phyloP scores from a whole-genome alignment of 2,329 filamentous ascomycete genomes.

The Aspergillus luchuensis region DNA sequence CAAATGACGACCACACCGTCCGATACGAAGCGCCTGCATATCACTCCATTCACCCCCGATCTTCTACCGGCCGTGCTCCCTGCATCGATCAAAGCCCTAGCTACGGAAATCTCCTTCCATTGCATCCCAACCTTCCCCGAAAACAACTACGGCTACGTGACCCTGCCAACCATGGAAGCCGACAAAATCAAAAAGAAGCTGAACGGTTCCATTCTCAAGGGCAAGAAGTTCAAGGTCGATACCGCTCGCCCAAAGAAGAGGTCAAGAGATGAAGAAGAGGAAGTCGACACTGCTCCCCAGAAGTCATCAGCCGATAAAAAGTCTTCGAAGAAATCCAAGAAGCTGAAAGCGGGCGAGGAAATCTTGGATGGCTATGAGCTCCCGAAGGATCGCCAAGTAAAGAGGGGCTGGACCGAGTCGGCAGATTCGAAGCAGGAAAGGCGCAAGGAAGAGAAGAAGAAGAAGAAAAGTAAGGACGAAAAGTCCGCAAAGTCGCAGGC shows the following conservation, averaged over 20 bases:
- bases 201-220: slow-evolving; percentile 81
- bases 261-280: slow-evolving; percentile 47
- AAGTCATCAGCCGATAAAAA: slow-evolving; percentile 34
- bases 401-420: slow-evolving; percentile 84
- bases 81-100: slow-evolving; percentile 63
- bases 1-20: slow-evolving; percentile 25
- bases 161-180: slow-evolving; percentile 77
- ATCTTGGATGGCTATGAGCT: slow-evolving; percentile 71
- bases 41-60: slow-evolving; percentile 78
- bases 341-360: slow-evolving; percentile 55
- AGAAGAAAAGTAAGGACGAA: slow-evolving; percentile 56
- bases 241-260: slow-evolving; percentile 69
- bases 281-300: slow-evolving; percentile 14
- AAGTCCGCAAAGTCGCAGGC: slow-evolving; percentile 59
- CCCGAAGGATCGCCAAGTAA: slow-evolving; percentile 73
- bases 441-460: slow-evolving; percentile 50
- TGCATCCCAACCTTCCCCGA: slow-evolving; percentile 84
- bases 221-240: slow-evolving; percentile 81
- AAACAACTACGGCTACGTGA: slow-evolving; percentile 84
- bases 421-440: slow-evolving; percentile 49
- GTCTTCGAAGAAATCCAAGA: slow-evolving; percentile 40
- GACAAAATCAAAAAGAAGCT: slow-evolving; percentile 91
- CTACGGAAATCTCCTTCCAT: slow-evolving; percentile 86
- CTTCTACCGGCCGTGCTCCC: slow-evolving; percentile 74
- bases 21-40: slow-evolving; percentile 68